These are phyloP conservation scores for Drechslerella dactyloides DNA, from an alignment of 2,329 filamentous ascomycete genomes.

Conservation along the genomic window DNA sequence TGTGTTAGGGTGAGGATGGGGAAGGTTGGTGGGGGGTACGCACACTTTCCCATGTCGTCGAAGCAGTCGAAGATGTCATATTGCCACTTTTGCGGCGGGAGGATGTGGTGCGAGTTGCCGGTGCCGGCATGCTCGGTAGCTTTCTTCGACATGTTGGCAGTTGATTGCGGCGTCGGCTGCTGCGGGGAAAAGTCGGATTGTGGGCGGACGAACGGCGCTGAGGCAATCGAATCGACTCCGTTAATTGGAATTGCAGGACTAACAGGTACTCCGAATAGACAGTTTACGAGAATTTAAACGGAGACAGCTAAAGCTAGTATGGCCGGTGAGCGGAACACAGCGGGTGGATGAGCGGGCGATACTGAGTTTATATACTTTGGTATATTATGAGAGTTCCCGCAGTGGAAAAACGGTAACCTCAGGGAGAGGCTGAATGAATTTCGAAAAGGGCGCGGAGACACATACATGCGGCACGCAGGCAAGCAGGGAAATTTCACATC, in stretches of 20 bases:
- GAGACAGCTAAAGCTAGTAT: constrained; percentile 1
- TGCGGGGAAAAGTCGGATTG: background rate
- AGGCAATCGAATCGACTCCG: background rate
- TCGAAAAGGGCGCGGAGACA: background rate
- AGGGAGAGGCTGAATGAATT: background rate
- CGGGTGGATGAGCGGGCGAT: background rate
- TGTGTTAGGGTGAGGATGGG: background rate
- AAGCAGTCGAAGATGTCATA: constrained; percentile 42
- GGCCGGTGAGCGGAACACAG: background rate
- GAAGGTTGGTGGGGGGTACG: constrained; percentile 6
- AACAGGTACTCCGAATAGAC: background rate
- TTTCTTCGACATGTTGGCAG: background rate
- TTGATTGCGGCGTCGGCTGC: background rate
- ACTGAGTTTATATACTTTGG: constrained; percentile 4
- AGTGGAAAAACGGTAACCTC: too few relatives aligned
- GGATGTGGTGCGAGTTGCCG: background rate
- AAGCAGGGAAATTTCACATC: background rate
- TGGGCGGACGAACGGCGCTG: background rate
- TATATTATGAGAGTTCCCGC: too few relatives aligned
- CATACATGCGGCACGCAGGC: background rate
- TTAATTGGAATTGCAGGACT: background rate
- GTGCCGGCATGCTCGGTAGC: constrained; percentile 2
- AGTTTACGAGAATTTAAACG: background rate
- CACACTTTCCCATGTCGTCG: constrained; percentile 32
- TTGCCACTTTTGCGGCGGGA: constrained; percentile 23